Evolutionary conservation across 305 asterid genomes (phyloP).

Genomic region (Solanum hybrid): DNA sequence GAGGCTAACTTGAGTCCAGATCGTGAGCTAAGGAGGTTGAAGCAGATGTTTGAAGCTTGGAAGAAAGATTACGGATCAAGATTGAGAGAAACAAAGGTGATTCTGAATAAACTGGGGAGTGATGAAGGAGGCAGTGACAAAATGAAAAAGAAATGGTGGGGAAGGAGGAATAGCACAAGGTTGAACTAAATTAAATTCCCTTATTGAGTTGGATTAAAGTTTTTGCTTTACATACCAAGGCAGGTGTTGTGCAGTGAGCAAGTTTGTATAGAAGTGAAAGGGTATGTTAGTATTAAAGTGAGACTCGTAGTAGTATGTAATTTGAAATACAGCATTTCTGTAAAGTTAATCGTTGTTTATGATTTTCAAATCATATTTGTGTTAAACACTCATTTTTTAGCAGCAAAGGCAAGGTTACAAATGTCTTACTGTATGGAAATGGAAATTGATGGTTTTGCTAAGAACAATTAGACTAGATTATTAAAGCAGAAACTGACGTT

Average conservation of each 20-base stretch:
- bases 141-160: conserved; percentile 88
- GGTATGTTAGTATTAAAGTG: neutral
- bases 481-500: neutral
- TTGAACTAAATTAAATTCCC: conserved; percentile 18
- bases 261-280: neutral
- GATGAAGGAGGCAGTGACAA: conserved; percentile 57
- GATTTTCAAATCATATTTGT: neutral
- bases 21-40: conserved; percentile 70
- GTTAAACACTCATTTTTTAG: neutral
- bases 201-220: neutral
- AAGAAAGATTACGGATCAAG: conserved; percentile 84
- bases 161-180: conserved; percentile 67
- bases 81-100: conserved; percentile 81
- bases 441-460: neutral
- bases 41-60: conserved; percentile 90
- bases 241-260: neutral
- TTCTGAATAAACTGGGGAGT: conserved; percentile 68
- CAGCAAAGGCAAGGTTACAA: neutral
- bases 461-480: neutral
- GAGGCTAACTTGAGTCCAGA: conserved; percentile 85
- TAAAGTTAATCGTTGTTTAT: neutral
- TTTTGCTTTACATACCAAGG: neutral
- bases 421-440: neutral
- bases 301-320: neutral
- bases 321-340: neutral